Conservation (phyloP, 257 asterid species). For the Plantago ovata region DNA sequence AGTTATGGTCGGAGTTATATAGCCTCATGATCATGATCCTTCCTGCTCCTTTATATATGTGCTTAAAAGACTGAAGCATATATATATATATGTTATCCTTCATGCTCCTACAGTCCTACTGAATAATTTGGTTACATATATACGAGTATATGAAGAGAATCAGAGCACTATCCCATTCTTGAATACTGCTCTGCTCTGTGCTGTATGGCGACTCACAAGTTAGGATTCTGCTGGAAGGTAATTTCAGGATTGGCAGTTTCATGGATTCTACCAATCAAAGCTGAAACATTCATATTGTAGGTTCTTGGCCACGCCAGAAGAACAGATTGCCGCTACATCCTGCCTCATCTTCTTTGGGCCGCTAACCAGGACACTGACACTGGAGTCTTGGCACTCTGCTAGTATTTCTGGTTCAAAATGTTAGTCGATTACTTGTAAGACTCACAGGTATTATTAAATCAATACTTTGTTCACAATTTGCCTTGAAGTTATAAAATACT, state of each 20-base stretch:
- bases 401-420: conserved; percentile 30
- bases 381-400: conserved; percentile 20
- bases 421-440: background rate
- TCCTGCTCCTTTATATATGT: too few species aligned
- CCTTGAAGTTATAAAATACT: conserved; percentile 8
- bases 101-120: too few species aligned
- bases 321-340: conserved; percentile 45
- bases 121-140: too few species aligned
- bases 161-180: too few species aligned
- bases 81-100: too few species aligned
- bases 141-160: too few species aligned
- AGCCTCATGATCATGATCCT: too few species aligned
- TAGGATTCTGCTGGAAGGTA: too few species aligned
- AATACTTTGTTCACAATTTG: background rate
- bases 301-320: conserved; percentile 24
- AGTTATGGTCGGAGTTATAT: too few species aligned
- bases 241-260: background rate
- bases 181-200: too few species aligned
- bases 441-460: background rate
- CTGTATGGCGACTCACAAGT: too few species aligned
- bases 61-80: too few species aligned
- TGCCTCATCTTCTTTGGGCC: conserved; percentile 52
- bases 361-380: conserved; percentile 37
- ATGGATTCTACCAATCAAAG: conserved; percentile 40
- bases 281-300: conserved; percentile 43